A percentile compares a stretch with the other conserved stretches of the same genome.
Conservation (phyloP, 306 rosid species). For the Quercus gilva region DNA sequence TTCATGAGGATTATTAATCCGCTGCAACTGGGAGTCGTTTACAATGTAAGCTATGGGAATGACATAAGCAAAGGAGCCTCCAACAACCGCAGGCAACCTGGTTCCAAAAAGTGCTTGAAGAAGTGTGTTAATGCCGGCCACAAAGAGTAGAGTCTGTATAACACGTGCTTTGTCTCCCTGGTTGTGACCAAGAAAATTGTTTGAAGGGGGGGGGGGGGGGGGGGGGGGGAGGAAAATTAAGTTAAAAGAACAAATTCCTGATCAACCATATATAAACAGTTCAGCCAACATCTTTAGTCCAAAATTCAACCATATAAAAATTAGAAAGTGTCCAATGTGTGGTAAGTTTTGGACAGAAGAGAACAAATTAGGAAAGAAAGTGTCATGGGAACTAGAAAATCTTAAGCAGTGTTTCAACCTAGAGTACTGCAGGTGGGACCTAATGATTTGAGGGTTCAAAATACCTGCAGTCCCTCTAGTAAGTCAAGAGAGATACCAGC, state of each 20-base stretch:
- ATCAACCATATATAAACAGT: background rate
- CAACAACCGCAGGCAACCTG: conserved; percentile 90
- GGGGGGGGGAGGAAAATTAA: background rate
- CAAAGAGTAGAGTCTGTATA: conserved; percentile 90
- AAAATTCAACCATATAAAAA: background rate
- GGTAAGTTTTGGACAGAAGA: background rate
- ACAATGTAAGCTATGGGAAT: conserved; percentile 79
- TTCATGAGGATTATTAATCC: conserved; percentile 68
- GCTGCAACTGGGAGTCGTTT: conserved; percentile 64
- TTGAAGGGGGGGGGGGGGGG: background rate
- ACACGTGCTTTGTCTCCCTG: conserved; percentile 95
- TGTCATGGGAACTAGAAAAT: too few relatives aligned
- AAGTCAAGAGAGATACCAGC: background rate
- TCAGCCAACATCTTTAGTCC: background rate
- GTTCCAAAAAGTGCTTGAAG: conserved; percentile 98
- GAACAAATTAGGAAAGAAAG: too few relatives aligned
- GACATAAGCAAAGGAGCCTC: conserved; percentile 91
- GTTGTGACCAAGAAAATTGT: conserved; percentile 25
- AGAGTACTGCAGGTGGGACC: background rate
- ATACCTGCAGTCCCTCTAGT: background rate
- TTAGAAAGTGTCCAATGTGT: background rate
- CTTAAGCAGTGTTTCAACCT: background rate
- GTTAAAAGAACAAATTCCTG: background rate
- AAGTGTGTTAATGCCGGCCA: conserved; percentile 91
- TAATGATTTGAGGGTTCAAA: background rate